Evolutionary conservation across 306 rosid genomes (phyloP), one percentile per base, ranked within the genome.

Genomic region (Vigna unguiculata): DNA sequence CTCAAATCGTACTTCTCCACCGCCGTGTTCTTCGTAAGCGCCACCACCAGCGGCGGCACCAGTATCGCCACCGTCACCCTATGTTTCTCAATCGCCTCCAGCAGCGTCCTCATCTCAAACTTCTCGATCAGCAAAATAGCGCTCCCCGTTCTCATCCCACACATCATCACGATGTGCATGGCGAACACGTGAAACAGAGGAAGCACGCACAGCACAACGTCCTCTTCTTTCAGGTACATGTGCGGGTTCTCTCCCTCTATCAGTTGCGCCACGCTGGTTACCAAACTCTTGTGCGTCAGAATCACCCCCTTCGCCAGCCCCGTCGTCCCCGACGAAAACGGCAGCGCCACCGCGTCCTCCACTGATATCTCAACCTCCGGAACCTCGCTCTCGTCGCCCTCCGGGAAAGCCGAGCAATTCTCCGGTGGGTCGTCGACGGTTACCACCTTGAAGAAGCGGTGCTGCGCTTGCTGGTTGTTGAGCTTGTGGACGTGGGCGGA

Each of bases 241-340:
- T 92, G 87, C 0, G 91, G 96, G 14, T 92, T 92, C 71, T 90
- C 93, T 22, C 96, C 96, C 49, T 92, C 97, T 1, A 92, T 93
- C 21, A 82, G 89, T 20, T 92, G 93, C n/a, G 87, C 90, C 60
- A 88, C 86, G 28, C 87, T 87, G 0, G 93, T 87, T 1, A 77
- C 38, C 55, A 87, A 15, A 25, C 88, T 88, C 83, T 68, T 88
- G 45, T 92, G 97, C 0, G 96, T 92, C 46, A 92, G 74, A 22
- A 92, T n/a, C 57, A 92, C 96, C 0, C 97, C 97, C 76, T 92
- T 90, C 0, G 97, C 84, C 0, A 90, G 78, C 78, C 97, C 96
- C 2, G 97, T 90, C 0, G 97, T 90, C 8, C 97, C 97, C 0
- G 97, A 92, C 0, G 97, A 92, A 66, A 90, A 92, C 21, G 93